Percentiles rank a stretch among this genome's conserved stretches.
Conservation (phyloP, 768 basidiomycete species). For the Pleurotus pulmonarius region DNA sequence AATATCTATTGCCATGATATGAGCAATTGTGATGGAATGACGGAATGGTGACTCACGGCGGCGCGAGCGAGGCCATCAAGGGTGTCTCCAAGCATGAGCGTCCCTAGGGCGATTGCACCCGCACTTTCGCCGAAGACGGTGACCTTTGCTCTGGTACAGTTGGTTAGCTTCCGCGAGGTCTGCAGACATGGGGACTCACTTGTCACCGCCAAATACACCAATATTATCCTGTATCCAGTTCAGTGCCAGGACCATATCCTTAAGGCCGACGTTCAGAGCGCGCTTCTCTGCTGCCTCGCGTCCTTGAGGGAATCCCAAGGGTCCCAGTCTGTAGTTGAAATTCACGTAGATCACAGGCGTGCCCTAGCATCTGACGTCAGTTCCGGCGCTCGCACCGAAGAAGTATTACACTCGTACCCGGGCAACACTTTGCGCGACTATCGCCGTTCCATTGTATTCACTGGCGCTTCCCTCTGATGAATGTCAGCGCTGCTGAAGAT, state of each 20-base stretch:
- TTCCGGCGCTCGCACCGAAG: background rate
- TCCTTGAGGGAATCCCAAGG: slow-evolving; percentile 45
- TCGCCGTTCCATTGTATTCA: slow-evolving; percentile 25
- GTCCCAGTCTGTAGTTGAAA: slow-evolving; percentile 47
- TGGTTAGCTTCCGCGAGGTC: background rate
- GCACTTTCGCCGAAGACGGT: slow-evolving; percentile 56
- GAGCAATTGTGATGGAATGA: background rate
- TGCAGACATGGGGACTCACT: slow-evolving; percentile 6
- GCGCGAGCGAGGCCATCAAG: slow-evolving; percentile 29
- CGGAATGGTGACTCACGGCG: slow-evolving; percentile 17
- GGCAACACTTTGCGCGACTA: slow-evolving; percentile 21
- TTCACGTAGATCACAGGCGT: slow-evolving; percentile 45
- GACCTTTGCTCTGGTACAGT: slow-evolving; percentile 26
- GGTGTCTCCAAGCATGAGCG: slow-evolving; percentile 32
- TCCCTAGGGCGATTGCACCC: slow-evolving; percentile 42
- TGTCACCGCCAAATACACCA: slow-evolving; percentile 54
- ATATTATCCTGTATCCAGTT: slow-evolving; percentile 62
- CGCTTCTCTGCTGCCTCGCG: slow-evolving; percentile 31
- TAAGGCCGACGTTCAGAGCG: slow-evolving; percentile 42
- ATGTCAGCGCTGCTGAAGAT: background rate
- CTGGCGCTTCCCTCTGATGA: slow-evolving; percentile 1
- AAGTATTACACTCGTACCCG: slow-evolving; percentile 14
- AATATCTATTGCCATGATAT: slow-evolving; percentile 32
- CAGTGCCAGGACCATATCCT: slow-evolving; percentile 41
- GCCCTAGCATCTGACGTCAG: slow-evolving; percentile 17